Conservation (phyloP, 2,329 filamentous ascomycete genomes). For the Sphaerulina populicola region DNA sequence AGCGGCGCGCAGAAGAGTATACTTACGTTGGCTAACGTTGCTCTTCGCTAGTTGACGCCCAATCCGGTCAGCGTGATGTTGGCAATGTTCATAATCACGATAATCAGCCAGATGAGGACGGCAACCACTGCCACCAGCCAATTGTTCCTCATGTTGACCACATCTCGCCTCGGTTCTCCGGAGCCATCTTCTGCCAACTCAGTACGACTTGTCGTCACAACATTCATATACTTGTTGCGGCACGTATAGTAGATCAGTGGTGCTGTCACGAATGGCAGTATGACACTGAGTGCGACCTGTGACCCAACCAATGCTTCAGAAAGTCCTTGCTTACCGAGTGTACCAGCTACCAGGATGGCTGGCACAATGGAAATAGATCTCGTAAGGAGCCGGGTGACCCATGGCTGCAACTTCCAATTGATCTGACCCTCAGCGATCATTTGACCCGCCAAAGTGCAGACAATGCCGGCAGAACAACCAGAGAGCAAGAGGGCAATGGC, state of each 20-base stretch:
- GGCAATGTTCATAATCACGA: constrained; percentile 71
- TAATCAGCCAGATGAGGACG: constrained; percentile 61
- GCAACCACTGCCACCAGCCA: constrained; percentile 55
- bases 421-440: constrained; percentile 81
- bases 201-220: constrained; percentile 31
- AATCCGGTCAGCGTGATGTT: constrained; percentile 58
- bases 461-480: constrained; percentile 71
- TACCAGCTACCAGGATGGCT: constrained; percentile 72
- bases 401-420: constrained; percentile 64
- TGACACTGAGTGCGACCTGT: constrained; percentile 70
- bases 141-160: constrained; percentile 60
- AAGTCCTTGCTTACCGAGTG: constrained; percentile 63
- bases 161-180: background rate
- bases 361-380: constrained; percentile 73
- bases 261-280: constrained; percentile 72
- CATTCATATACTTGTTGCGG: constrained; percentile 70
- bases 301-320: constrained; percentile 63
- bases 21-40: background rate
- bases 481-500: constrained; percentile 72
- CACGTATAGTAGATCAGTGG: constrained; percentile 82
- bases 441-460: constrained; percentile 82
- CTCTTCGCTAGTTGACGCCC: constrained; percentile 34
- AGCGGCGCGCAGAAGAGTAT: too few relatives aligned
- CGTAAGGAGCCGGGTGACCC: constrained; percentile 70
- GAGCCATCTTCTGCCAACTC: background rate